Base-by-base conservation (phyloP, 192 early-diverging fungal genomes). In the Coemansia furcata region DNA sequence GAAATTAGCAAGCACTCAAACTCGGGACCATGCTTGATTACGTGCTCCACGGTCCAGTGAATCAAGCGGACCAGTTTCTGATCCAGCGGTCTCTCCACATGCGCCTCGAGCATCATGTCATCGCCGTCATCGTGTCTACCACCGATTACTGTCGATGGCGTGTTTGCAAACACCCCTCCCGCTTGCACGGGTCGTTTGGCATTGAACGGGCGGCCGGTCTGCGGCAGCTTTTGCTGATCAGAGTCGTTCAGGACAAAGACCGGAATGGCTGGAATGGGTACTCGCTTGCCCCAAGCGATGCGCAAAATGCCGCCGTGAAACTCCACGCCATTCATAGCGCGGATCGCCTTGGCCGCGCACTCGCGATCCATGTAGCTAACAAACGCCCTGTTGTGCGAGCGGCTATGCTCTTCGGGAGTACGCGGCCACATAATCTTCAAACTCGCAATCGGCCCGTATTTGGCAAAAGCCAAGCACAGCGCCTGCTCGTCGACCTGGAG, bases 401-500 rank as follows among this genome's bases (percentile, higher is more conserved):
- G 86, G 21, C 90, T 90, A 38, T 86, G 86, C 74, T 94, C 92
- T 50, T 94, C 94, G 21, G 76, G 83, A 0, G 91, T 90, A 14
- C 95, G 90, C 3, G 95, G 94, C 94, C 94, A 95, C 95, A 98
- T 94, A 47, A 98, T 91, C 69, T 98, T 98, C 55, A 96, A 91
- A 58, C 90, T 92, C 11, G 86, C 94, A 65, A 98, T 93, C 1
- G 94, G 88, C 0, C 95, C 95, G 65, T 85, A 92, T 33, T 64
- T 77, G 15, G 84, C 94, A 88, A 98, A 98, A 40, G 85, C 87
- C 68, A 79, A 67, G 60, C 91, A 92, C 3, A 98, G 69, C 14
- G 74, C 65, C 26, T 87, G 87, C 71, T 97, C 95, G 63, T 89
- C 90, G 1, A 89, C 81, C 0, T 84, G 72, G 0, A 92, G 90